Evolutionary conservation across 23 red algal genomes (phyloP).

Genomic region (Pyropia haitanensis): DNA sequence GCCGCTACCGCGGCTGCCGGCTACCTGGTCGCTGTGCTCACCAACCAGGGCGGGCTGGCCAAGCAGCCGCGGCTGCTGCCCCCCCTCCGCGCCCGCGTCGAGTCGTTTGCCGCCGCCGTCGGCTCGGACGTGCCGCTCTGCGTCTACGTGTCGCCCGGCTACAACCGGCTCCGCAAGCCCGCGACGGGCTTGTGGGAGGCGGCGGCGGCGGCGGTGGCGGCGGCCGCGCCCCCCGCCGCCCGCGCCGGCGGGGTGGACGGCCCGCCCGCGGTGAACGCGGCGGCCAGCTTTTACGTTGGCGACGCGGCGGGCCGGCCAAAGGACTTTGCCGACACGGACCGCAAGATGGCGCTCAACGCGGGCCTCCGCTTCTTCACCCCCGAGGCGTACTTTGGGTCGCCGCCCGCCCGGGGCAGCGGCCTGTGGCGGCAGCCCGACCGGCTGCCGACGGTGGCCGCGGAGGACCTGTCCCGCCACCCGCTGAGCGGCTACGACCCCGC

Average conservation of each 20-base stretch:
- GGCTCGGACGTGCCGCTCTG: slow-evolving; percentile 8
- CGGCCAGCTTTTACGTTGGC: slow-evolving; percentile 45
- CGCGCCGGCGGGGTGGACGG: background rate
- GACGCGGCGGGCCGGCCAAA: slow-evolving; percentile 49
- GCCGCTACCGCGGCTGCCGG: slow-evolving; percentile 14
- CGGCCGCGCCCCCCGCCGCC: too few species aligned
- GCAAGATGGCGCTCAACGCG: slow-evolving; percentile 46
- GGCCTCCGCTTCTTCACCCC: slow-evolving; percentile 47
- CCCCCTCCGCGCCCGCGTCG: slow-evolving; percentile 22
- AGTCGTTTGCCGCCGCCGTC: slow-evolving; percentile 20
- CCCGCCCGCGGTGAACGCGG: background rate
- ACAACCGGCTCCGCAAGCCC: slow-evolving; percentile 60
- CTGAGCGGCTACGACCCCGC: slow-evolving; percentile 47
- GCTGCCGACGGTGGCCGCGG: slow-evolving; percentile 3
- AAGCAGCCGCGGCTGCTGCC: slow-evolving; percentile 15
- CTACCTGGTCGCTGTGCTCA: slow-evolving; percentile 45
- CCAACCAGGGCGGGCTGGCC: slow-evolving; percentile 55
- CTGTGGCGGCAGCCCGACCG: too few species aligned
- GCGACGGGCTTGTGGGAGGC: slow-evolving; percentile 54
- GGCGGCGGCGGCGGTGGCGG: slow-evolving; percentile 3
- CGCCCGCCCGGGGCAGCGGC: too few species aligned
- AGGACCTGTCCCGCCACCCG: slow-evolving; percentile 10
- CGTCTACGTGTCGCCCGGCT: slow-evolving; percentile 28
- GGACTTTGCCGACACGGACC: slow-evolving; percentile 64
- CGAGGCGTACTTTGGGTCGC: slow-evolving; percentile 33